These are phyloP conservation scores for Camellia japonica DNA, from an alignment of 148 eudicot genomes.

Conservation along the genomic window DNA sequence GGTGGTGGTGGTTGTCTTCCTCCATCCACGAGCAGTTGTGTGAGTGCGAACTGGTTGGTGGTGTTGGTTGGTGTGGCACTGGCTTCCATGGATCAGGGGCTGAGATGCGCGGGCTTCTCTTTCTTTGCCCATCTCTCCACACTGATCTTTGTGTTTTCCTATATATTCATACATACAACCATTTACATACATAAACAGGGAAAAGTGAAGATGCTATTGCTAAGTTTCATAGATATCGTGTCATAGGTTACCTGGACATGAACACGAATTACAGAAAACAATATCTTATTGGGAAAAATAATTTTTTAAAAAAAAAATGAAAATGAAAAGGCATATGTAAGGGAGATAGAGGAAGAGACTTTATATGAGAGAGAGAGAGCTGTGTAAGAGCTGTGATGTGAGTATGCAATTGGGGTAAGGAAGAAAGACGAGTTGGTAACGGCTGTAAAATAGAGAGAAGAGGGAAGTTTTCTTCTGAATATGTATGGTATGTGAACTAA, in stretches of 20 bases:
- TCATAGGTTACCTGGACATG: conserved; percentile 13
- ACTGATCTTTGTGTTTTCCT: conserved; percentile 19
- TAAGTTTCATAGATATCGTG: no score
- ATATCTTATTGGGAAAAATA: background rate
- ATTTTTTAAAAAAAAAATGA: background rate
- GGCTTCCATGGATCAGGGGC: conserved; percentile 23
- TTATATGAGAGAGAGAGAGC: background rate
- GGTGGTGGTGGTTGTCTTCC: no score
- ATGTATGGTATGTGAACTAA: conserved; percentile 1
- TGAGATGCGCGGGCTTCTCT: conserved; percentile 44
- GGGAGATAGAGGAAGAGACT: background rate
- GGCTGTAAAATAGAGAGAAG: background rate
- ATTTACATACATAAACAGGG: no score
- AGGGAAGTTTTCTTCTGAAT: background rate
- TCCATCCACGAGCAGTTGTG: background rate
- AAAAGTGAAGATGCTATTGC: no score
- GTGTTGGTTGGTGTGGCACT: background rate
- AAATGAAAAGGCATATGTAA: background rate
- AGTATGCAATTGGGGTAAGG: conserved; percentile 14
- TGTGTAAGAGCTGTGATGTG: background rate
- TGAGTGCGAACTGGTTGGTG: background rate
- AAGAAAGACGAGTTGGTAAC: conserved; percentile 11
- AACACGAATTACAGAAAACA: background rate
- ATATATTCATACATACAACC: background rate
- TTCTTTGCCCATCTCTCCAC: conserved; percentile 25